Base-by-base conservation (phyloP, 129 eudicot genomes). In the Mikania micrantha region DNA sequence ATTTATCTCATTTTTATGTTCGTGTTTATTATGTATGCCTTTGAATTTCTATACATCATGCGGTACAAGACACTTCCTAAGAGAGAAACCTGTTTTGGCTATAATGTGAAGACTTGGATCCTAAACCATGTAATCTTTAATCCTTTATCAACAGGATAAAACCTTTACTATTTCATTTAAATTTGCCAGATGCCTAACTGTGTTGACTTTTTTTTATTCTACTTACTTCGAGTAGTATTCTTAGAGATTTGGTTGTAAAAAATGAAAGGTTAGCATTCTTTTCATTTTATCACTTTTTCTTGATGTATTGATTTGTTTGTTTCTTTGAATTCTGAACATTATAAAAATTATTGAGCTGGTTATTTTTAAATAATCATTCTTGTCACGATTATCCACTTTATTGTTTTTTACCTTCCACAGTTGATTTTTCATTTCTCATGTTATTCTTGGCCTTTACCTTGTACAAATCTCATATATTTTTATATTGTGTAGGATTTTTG, bases 1-100 rank as follows among this genome's bases (percentile, higher is more conserved):
- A 16, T 40, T 12, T 20, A 1, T 38, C 16, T 36, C 13, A 52
- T 61, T 9, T 40, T 38, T 11, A n/a, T 36, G n/a, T 47, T 62
- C 32, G n/a, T 67, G 48, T 31, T 67, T 74, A 24, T 45, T 76
- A 5, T 69, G 40, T 56, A 25, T 38, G 39, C 53, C 50, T 28
- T 53, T 41, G 49, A 62, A 66, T 61, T 54, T 50, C 57, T 32
- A 10, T 29, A 19, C 28, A 53, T 70, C 39, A 60, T 62, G 72
- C 52, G 67, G 66, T 70, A 39, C 25, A 11, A 8, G 24, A 32
- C n/a, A 54, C 31, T 40, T 39, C 38, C 28, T 34, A 16, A 64
- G 39, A 34, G 13, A 47, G 7, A 12, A 5, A 47, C 39, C 57
- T 38, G 39, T 38, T 49, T 40, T 25, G 52, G 24, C 54, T 72